These are phyloP conservation scores for Populus simonii DNA, from an alignment of 345 rosid species.

Conservation along the genomic window DNA sequence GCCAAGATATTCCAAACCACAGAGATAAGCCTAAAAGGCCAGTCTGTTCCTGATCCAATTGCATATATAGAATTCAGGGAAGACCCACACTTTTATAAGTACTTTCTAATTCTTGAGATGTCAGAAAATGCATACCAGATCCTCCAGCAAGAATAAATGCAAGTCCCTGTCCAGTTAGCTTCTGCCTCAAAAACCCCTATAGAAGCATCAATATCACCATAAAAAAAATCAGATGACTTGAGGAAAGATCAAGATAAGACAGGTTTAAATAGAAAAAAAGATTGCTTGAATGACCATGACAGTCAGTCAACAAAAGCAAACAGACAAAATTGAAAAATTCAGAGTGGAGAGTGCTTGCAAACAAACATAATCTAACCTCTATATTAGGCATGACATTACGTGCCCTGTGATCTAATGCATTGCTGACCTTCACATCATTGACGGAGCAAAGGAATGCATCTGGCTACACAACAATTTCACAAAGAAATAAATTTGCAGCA, in stretches of 20 bases:
- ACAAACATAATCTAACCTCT: constrained; percentile 52
- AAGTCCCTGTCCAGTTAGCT: constrained; percentile 86
- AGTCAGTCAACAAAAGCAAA: constrained; percentile 3
- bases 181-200: constrained; percentile 93
- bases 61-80: background rate
- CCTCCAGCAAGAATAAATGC: constrained; percentile 94
- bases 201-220: constrained; percentile 15
- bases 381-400: constrained; percentile 61
- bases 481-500: constrained; percentile 24
- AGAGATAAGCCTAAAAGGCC: background rate
- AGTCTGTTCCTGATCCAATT: background rate
- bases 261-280: background rate
- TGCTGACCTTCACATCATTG: constrained; percentile 83
- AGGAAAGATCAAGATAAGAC: background rate
- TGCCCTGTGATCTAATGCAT: constrained; percentile 69
- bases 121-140: constrained; percentile 61
- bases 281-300: background rate
- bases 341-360: background rate
- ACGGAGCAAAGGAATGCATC: constrained; percentile 97
- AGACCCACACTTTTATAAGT: background rate
- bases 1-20: constrained; percentile 2
- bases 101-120: background rate
- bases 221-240: constrained; percentile 5
- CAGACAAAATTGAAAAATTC: background rate
- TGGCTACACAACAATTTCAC: constrained; percentile 62